These are phyloP conservation scores for Yamadazyma jaroonii DNA, from an alignment of 1,139 yeast species.

Conservation along the genomic window DNA sequence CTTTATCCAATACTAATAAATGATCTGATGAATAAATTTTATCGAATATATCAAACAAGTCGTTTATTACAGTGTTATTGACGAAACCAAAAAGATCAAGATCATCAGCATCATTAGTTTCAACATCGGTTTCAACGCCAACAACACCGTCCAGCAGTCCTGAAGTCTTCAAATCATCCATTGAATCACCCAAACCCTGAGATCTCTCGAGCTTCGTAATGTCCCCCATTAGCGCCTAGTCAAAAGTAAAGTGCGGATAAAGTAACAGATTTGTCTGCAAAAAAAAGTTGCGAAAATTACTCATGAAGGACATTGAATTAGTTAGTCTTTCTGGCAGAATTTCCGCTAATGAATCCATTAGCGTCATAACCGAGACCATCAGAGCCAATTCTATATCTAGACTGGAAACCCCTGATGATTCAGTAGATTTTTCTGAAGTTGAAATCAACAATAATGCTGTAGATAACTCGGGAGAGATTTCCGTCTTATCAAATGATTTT, in stretches of 20 bases:
- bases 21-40: conserved; percentile 31
- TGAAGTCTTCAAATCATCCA: too few species aligned
- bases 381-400: neutral
- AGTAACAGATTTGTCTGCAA: neutral
- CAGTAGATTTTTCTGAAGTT: too few species aligned
- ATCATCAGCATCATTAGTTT: too few species aligned
- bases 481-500: neutral
- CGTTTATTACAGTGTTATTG: conserved; percentile 20
- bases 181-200: too few species aligned
- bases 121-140: too few species aligned
- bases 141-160: too few species aligned
- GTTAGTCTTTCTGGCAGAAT: neutral
- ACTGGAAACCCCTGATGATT: too few species aligned
- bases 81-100: conserved; percentile 8
- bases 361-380: neutral
- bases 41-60: conserved; percentile 23
- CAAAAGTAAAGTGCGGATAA: neutral
- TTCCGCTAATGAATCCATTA: neutral
- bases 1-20: conserved; percentile 54
- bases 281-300: conserved; percentile 3
- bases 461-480: too few species aligned
- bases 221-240: neutral
- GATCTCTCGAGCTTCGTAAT: too few species aligned
- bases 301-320: conserved; percentile 3
- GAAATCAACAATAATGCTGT: too few species aligned